Evolutionary conservation across 345 rosid species (phyloP).

Genomic region (Hirschfeldia incana): DNA sequence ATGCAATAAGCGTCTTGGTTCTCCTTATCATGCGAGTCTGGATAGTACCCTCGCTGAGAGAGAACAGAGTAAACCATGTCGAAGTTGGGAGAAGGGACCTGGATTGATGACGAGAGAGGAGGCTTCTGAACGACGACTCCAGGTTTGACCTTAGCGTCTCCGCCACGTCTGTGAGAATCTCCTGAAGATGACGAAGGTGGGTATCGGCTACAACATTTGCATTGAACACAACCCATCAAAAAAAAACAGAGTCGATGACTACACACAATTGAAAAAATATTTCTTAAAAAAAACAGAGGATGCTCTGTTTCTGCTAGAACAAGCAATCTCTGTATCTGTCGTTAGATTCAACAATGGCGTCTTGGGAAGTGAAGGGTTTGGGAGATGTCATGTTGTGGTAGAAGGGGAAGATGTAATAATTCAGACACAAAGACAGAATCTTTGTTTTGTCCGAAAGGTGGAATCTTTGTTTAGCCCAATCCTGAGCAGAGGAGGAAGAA

Average conservation of each 20-base stretch:
- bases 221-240: slow-evolving; percentile 83
- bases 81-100: slow-evolving; percentile 68
- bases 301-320: not conserved
- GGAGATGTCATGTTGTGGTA: slow-evolving; percentile 27
- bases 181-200: slow-evolving; percentile 62
- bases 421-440: slow-evolving; percentile 38
- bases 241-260: not conserved
- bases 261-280: not conserved
- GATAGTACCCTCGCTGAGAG: slow-evolving; percentile 84
- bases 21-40: slow-evolving; percentile 74
- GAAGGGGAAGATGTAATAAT: not conserved
- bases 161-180: slow-evolving; percentile 44
- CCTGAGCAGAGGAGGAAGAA: slow-evolving; percentile 6
- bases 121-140: slow-evolving; percentile 51
- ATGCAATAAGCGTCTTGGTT: slow-evolving; percentile 88
- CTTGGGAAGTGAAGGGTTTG: slow-evolving; percentile 18
- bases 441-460: slow-evolving; percentile 6
- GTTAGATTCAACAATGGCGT: slow-evolving; percentile 37
- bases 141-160: slow-evolving; percentile 22
- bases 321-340: not conserved
- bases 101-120: slow-evolving; percentile 46
- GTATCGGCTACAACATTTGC: slow-evolving; percentile 74
- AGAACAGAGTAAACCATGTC: slow-evolving; percentile 70
- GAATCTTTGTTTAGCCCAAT: slow-evolving; percentile 26
- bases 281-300: not conserved